Conservation (phyloP, 805 yeast genomes). For the Metschnikowia matae region DNA sequence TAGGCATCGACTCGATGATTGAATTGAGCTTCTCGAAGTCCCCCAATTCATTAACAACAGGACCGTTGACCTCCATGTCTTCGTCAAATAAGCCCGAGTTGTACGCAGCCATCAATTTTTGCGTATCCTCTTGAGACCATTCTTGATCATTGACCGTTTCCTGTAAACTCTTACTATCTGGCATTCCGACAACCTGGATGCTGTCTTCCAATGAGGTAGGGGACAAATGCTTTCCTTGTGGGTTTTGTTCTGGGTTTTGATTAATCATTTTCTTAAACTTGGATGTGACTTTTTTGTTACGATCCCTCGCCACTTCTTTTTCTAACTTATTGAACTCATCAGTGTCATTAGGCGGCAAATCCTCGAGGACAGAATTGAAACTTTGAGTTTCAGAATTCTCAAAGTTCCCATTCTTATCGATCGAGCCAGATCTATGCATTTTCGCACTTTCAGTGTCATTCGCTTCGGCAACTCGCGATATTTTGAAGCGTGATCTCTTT, state of each 20-base stretch:
- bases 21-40: slow-evolving; percentile 54
- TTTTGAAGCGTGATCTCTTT: neutral
- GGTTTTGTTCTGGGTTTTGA: slow-evolving; percentile 9
- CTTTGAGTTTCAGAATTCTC: neutral
- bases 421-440: neutral
- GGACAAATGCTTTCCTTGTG: neutral
- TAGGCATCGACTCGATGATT: slow-evolving; percentile 36
- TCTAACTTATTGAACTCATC: slow-evolving; percentile 3
- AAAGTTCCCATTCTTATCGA: neutral
- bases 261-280: slow-evolving; percentile 13
- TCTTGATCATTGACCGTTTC: neutral
- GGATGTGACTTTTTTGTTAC: slow-evolving; percentile 5
- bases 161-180: neutral
- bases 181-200: neutral
- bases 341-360: neutral
- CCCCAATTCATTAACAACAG: slow-evolving; percentile 47
- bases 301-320: neutral
- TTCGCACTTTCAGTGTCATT: neutral
- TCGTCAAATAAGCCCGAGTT: slow-evolving; percentile 58
- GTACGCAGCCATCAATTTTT: slow-evolving; percentile 59
- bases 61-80: slow-evolving; percentile 53
- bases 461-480: neutral
- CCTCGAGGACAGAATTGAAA: neutral
- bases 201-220: neutral
- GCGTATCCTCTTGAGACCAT: slow-evolving; percentile 39